A percentile compares a stretch with the other conserved stretches of the same genome.
Evolutionary conservation across 106 monocot genomes (phyloP).

Genomic region (Platanthera zijinensis): DNA sequence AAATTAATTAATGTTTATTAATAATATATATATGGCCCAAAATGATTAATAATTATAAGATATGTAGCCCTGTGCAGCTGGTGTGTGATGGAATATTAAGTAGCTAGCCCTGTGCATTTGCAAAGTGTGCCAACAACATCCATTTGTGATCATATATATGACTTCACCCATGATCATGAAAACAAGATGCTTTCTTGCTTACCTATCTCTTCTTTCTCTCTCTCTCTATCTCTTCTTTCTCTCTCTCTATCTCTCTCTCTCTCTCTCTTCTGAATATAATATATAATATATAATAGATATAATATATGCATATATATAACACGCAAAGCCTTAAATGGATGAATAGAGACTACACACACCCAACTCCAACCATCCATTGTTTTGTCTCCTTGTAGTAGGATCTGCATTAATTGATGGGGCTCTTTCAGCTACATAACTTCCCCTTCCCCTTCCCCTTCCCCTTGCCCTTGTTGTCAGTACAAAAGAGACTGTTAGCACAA

Average conservation of each 20-base stretch:
- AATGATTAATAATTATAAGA: too few relatives aligned
- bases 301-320: constrained; percentile 3
- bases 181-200: too few relatives aligned
- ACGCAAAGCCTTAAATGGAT: constrained; percentile 99
- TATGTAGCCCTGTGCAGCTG: too few relatives aligned
- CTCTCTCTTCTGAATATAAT: constrained; percentile 7
- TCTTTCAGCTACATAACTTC: constrained; percentile 38
- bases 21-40: too few relatives aligned
- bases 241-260: constrained; percentile 25
- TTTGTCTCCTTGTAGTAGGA: constrained; percentile 74
- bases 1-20: too few relatives aligned
- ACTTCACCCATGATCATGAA: too few relatives aligned
- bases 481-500: constrained; percentile 42
- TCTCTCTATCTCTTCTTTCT: constrained; percentile 16
- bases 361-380: constrained; percentile 58
- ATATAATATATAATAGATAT: too few relatives aligned
- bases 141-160: too few relatives aligned
- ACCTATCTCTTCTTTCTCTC: background rate
- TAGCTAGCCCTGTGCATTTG: too few relatives aligned
- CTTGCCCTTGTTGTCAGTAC: constrained; percentile 32
- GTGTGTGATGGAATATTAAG: too few relatives aligned
- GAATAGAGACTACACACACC: constrained; percentile 90
- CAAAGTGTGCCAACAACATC: too few relatives aligned
- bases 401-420: constrained; percentile 87
- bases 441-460: constrained; percentile 23